Conservation (phyloP, 148 eudicot genomes). For the Vaccinium corymbosum region DNA sequence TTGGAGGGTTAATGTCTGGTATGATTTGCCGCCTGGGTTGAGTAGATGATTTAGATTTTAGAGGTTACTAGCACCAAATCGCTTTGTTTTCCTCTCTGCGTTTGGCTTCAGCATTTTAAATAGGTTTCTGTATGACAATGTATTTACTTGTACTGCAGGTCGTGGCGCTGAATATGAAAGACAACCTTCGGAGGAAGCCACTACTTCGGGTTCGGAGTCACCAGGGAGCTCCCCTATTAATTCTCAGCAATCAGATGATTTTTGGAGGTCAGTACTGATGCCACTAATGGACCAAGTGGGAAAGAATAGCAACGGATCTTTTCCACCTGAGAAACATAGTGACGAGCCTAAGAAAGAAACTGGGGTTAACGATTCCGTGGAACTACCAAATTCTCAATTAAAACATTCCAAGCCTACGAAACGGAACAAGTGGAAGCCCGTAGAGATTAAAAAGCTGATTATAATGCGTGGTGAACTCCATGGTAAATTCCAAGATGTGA, state of each 20-base stretch:
- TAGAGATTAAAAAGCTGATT: slow-evolving; percentile 76
- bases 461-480: slow-evolving; percentile 68
- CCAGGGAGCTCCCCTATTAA: slow-evolving; percentile 29
- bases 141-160: slow-evolving; percentile 29
- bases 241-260: slow-evolving; percentile 39
- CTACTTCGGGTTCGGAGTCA: slow-evolving; percentile 30
- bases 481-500: slow-evolving; percentile 66
- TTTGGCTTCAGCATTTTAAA: background rate
- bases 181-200: slow-evolving; percentile 41
- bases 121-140: background rate
- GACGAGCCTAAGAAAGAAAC: slow-evolving; percentile 28
- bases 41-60: background rate
- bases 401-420: slow-evolving; percentile 51
- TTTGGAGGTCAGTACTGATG: slow-evolving; percentile 41
- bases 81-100: background rate
- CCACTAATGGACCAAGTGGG: slow-evolving; percentile 27
- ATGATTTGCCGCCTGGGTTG: background rate
- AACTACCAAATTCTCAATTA: slow-evolving; percentile 15
- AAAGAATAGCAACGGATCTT: slow-evolving; percentile 27
- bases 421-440: slow-evolving; percentile 86
- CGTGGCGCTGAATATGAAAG: slow-evolving; percentile 31
- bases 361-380: slow-evolving; percentile 33
- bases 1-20: background rate
- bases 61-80: background rate
- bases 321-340: slow-evolving; percentile 23